A percentile compares a stretch with the other conserved stretches of the same genome.
Evolutionary conservation across 2,329 filamentous ascomycete species (phyloP).

Genomic region (Arachnopeziza araneosa): DNA sequence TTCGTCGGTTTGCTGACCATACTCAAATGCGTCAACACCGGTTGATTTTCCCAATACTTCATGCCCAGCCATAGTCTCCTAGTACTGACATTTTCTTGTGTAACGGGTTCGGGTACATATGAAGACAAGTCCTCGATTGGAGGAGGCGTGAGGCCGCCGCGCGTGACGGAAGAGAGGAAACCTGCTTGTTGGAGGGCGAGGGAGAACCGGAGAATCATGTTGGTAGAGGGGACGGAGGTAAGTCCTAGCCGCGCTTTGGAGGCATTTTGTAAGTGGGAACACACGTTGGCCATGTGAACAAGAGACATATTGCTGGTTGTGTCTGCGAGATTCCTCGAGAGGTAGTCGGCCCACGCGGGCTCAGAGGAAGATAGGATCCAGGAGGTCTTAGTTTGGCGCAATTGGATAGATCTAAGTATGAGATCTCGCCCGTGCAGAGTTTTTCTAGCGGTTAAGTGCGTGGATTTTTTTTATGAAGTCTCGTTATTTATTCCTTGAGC

Average conservation of each 20-base stretch:
- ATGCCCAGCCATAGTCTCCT: constrained; percentile 65
- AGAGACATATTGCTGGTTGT: constrained; percentile 53
- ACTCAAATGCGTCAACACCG: constrained; percentile 58
- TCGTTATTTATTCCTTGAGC: neutral
- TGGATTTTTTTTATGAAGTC: neutral
- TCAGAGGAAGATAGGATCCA: constrained; percentile 3
- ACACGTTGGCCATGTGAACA: constrained; percentile 63
- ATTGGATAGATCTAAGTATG: neutral
- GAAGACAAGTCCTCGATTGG: constrained; percentile 42
- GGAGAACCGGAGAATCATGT: constrained; percentile 57
- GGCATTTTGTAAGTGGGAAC: constrained; percentile 70
- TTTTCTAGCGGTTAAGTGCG: neutral
- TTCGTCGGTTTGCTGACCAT: constrained; percentile 64
- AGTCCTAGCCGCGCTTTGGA: constrained; percentile 63
- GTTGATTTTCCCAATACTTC: constrained; percentile 69
- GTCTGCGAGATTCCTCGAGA: neutral
- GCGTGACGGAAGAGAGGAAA: constrained; percentile 62
- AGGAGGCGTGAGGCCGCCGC: constrained; percentile 55
- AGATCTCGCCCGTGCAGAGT: neutral
- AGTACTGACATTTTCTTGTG: constrained; percentile 53
- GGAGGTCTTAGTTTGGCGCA: neutral
- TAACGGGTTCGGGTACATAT: constrained; percentile 45
- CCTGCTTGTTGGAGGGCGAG: constrained; percentile 63
- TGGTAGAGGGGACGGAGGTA: constrained; percentile 63
- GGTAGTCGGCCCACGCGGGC: constrained; percentile 21